These are phyloP conservation scores for Ogataea thermomethanolica DNA, from an alignment of 805 yeast species.

Conservation along the genomic window DNA sequence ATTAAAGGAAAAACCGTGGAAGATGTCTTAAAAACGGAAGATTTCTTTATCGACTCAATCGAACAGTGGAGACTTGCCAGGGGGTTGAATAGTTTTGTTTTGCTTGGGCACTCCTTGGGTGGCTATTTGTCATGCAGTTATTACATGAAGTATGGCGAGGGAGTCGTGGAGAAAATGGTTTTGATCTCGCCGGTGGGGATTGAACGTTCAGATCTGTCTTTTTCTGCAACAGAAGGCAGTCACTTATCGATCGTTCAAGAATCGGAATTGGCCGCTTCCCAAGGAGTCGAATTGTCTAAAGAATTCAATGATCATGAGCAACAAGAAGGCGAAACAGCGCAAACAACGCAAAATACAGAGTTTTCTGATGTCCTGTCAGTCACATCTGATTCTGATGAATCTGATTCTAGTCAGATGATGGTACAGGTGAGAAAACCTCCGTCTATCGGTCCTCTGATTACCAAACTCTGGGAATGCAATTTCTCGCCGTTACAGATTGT, in stretches of 20 bases:
- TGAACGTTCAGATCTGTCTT: constrained; percentile 57
- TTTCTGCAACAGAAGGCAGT: constrained; percentile 8
- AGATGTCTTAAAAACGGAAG: constrained; percentile 44
- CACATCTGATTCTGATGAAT: constrained; percentile 11
- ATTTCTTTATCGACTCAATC: constrained; percentile 56
- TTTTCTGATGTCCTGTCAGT: constrained; percentile 11
- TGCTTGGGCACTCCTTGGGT: constrained; percentile 81
- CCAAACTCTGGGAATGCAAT: constrained; percentile 49
- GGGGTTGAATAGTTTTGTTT: constrained; percentile 47
- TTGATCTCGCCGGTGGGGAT: constrained; percentile 77
- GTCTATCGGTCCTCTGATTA: constrained; percentile 34
- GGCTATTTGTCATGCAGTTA: constrained; percentile 71
- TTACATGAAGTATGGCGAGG: constrained; percentile 52
- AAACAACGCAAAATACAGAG: constrained; percentile 5
- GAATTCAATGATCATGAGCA: constrained; percentile 28
- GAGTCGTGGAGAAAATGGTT: constrained; percentile 48
- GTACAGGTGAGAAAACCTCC: constrained; percentile 34
- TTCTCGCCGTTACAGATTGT: constrained; percentile 53
- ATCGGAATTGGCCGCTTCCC: constrained; percentile 18
- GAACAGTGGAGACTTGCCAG: constrained; percentile 60
- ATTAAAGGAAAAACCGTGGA: constrained; percentile 32
- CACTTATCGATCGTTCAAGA: constrained; percentile 14
- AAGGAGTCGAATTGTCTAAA: constrained; percentile 32
- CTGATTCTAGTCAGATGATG: constrained; percentile 8
- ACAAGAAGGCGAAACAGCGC: background rate